phyloP scores from a whole-genome alignment of 805 yeast genomes.

The Sugiyamaella boreocaroliniensis region DNA sequence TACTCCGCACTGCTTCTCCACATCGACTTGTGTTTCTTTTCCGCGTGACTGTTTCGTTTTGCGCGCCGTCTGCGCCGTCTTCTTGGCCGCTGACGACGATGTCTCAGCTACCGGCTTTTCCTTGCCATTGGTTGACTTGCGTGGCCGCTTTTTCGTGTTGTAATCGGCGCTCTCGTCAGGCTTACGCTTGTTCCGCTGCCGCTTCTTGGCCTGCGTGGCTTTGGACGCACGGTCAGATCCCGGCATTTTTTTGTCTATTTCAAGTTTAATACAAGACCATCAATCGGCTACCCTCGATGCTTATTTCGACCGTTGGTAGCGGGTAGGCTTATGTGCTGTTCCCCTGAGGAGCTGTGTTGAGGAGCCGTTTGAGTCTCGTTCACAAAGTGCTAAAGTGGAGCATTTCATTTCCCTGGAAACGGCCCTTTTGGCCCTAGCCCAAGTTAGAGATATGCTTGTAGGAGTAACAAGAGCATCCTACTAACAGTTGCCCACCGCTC shows the following conservation, averaged over 20 bases:
- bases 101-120: neutral
- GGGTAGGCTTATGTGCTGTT: too few relatives aligned
- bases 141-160: slow-evolving; percentile 4
- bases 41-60: slow-evolving; percentile 31
- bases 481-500: too few relatives aligned
- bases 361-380: too few relatives aligned
- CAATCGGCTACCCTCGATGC: neutral
- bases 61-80: slow-evolving; percentile 2
- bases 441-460: too few relatives aligned
- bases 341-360: too few relatives aligned
- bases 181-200: neutral
- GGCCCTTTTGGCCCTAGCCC: too few relatives aligned
- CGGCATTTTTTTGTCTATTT: neutral
- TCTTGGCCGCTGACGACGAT: slow-evolving; percentile 1
- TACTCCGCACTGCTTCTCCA: slow-evolving; percentile 89
- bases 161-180: neutral
- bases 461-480: too few relatives aligned
- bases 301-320: neutral
- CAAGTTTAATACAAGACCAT: neutral
- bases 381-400: neutral
- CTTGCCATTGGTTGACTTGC: slow-evolving; percentile 5
- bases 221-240: neutral
- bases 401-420: neutral
- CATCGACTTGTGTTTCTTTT: slow-evolving; percentile 75
- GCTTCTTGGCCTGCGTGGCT: slow-evolving; percentile 4